A percentile compares a stretch with the other conserved stretches of the same genome.
These are phyloP conservation scores for Boletus semigastroideus DNA, from an alignment of 1,284 basidiomycete species.

Conservation along the genomic window DNA sequence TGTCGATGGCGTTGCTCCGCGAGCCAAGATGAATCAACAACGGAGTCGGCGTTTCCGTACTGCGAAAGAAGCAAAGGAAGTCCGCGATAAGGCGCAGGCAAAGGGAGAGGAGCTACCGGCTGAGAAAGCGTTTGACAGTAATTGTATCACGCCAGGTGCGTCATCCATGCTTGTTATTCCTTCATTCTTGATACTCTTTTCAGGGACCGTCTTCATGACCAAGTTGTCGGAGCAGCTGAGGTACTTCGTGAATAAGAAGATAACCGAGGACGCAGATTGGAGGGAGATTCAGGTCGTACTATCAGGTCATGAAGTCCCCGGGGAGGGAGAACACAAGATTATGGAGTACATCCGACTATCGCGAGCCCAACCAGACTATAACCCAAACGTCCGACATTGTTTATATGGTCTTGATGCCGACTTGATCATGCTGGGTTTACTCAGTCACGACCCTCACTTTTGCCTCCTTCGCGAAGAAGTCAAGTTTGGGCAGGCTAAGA, in stretches of 20 bases:
- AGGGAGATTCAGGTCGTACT: slow-evolving; percentile 89
- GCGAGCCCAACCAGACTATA: slow-evolving; percentile 93
- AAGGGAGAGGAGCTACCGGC: slow-evolving; percentile 92
- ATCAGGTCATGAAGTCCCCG: slow-evolving; percentile 98
- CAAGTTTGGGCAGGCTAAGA: slow-evolving; percentile 87
- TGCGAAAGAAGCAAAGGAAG: slow-evolving; percentile 89
- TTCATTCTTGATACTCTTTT: neutral
- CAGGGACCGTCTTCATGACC: slow-evolving; percentile 95
- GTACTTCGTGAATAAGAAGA: slow-evolving; percentile 98
- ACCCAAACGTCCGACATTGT: slow-evolving; percentile 94
- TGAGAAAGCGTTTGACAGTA: slow-evolving; percentile 96
- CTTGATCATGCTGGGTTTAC: slow-evolving; percentile 95
- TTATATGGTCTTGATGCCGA: slow-evolving; percentile 98
- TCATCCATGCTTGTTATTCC: slow-evolving; percentile 5
- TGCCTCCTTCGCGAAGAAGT: slow-evolving; percentile 97
- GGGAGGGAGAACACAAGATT: slow-evolving; percentile 99
- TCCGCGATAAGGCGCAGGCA: slow-evolving; percentile 80
- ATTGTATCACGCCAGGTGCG: slow-evolving; percentile 97
- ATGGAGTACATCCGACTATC: slow-evolving; percentile 98
- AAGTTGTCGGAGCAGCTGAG: slow-evolving; percentile 87
- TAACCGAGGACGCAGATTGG: slow-evolving; percentile 95
- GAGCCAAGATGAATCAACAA: slow-evolving; percentile 99
- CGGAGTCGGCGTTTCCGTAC: slow-evolving; percentile 92
- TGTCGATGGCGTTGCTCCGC: slow-evolving; percentile 95
- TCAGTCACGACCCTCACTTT: slow-evolving; percentile 99